Percentiles rank a stretch among this genome's conserved stretches.
Evolutionary conservation across 148 eudicot genomes (phyloP).

Genomic region (Rhododendron mucronatum): DNA sequence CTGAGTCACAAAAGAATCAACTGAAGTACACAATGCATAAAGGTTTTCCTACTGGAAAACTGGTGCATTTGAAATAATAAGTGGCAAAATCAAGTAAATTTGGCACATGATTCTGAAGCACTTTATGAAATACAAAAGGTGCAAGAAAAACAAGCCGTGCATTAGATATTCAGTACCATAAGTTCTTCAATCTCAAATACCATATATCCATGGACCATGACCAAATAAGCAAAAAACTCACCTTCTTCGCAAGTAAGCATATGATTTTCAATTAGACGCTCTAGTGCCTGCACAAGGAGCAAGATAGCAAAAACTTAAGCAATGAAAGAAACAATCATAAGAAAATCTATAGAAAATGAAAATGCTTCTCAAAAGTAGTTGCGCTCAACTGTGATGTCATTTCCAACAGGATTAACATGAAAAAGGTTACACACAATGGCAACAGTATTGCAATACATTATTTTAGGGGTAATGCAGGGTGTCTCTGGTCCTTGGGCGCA

Average conservation of each 20-base stretch:
- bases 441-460: neutral
- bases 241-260: constrained; percentile 99
- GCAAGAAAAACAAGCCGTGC: neutral
- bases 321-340: neutral
- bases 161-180: neutral
- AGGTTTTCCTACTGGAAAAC: neutral
- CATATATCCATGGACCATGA: neutral
- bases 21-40: neutral
- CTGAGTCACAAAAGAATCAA: constrained; percentile 4
- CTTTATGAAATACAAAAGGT: neutral
- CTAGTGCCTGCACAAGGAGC: constrained; percentile 60
- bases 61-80: neutral
- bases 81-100: neutral
- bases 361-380: neutral
- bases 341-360: neutral
- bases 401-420: neutral
- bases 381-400: neutral
- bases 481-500: neutral
- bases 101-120: neutral
- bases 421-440: neutral
- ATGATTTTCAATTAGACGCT: constrained; percentile 89
- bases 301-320: neutral
- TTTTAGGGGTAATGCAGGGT: neutral
- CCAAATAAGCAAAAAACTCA: constrained; percentile 11
- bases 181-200: neutral